Evolutionary conservation across 2,329 filamentous ascomycete genomes (phyloP), one percentile per base, ranked within the genome.

Genomic region (Lachnellula subtilissima): DNA sequence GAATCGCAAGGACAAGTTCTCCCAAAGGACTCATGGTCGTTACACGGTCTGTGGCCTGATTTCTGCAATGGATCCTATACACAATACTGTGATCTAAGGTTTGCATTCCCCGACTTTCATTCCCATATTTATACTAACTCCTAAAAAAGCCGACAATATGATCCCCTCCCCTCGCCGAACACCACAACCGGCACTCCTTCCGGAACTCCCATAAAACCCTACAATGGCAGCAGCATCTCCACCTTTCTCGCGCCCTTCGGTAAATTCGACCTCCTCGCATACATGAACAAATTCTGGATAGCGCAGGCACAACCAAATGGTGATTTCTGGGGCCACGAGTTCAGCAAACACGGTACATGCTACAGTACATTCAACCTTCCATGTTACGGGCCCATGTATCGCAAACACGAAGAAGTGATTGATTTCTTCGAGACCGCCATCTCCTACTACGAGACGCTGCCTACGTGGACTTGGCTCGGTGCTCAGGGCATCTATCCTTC

Each of bases 201-300:
- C 52, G 82, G 81, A 28, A 76, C 70, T 1, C 73, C 76, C 2
- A 82, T 88, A 0, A 77, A 78, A 0, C 71, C 82, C 0, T 87
- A 84, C 71, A 82, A 67, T 1, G 84, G 84, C 2, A 73, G 78
- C 9, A 74, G 76, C 52, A 81, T 88, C 60, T 77, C 75, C 58
- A 80, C 77, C 11, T 86, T 84, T 72, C 73, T 87, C 54, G 74
- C 76, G 63, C 73, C 77, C 0, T 81, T 85, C 62, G 81, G 80
- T 55, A 79, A 78, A 61, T 75, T 75, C 59, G 83, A 86, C 65
- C 74, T 87, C 2, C 76, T 87, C 2, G 77, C 75, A 2, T 88
- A 78, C 73, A 88, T 88, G 85, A 81, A 84, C 66, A 83, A 78
- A 58, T 79, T 77, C 76, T 88, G 85, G 85, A 76, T 86, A 61